Base-by-base conservation (phyloP, 192 early-diverging fungal species). In the Coemansia sp. region DNA sequence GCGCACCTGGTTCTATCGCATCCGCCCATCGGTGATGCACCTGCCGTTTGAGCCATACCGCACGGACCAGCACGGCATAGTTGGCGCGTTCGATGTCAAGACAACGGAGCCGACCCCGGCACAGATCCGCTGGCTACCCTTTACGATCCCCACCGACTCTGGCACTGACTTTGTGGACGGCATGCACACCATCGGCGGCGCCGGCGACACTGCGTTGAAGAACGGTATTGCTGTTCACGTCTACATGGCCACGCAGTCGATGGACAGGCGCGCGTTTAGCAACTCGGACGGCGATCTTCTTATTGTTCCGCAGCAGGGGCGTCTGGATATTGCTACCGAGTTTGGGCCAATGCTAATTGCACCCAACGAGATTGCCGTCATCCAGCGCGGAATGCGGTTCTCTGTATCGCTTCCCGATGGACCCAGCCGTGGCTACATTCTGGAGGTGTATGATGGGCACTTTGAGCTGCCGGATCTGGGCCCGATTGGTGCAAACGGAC, bases 401-500 rank as follows among this genome's bases (percentile, higher is more conserved):
- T 85, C 89, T 3, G 92, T 99, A 16, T 65, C 84, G 16, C 74
- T 96, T 45, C 88, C 88, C 5, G 92, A 95, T 55, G 93, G 92
- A 0, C 89, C 92, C 48, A 88, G 67, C 62, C 93, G 97, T 24
- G 97, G 97, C 2, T 99, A 96, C 77, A 84, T 97, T 60, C 85
- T 92, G 53, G 97, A 99, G 69, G 89, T 94, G 24, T 97, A 91
- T 76, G 89, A 88, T 48, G 86, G 88, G 35, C 94, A 93, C 75
- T 99, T 93, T 89, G 91, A 95, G 78, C 87, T 99, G 5, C 97
- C 97, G 23, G 95, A 99, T 63, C 87, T 97, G 0, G 97, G 97
- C 0, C 94, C 95, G 15, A 99, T 99, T 61, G 94, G 94, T 49
- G 89, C 97, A 34, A 99, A 99, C 77, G 95, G 95, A 3, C 87